Base-by-base conservation (phyloP, 2,329 filamentous ascomycete species). In the Xylariaceae sp. region DNA sequence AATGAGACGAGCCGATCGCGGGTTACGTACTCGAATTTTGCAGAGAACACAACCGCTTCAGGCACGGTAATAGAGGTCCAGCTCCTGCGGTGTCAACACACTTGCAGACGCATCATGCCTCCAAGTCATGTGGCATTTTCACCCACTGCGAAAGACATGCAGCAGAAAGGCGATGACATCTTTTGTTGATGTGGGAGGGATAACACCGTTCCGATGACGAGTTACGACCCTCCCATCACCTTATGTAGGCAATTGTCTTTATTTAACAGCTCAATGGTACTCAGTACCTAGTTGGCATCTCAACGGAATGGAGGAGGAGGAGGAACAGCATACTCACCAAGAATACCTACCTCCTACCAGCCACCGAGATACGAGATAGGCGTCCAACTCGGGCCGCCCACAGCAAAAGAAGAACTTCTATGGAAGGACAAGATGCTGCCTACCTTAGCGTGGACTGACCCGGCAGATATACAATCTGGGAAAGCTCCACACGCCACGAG, bases 41-140 rank as follows among this genome's bases (percentile, higher is more conserved):
- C 57, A 71, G 74, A 74, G 77, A 66, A 60, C 64, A 17, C 61
- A 64, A 4, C 61, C 68, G 7, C 68, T 78, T 35, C 62, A 51
- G n/a, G 78, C 62, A 74, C 73, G 6, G 72, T 74, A 39, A 53
- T 61, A 4, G 66, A 67, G 17, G 44, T 74, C 51, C 69, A 69
- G 52, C 68, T 67, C 2, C 58, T 66, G 1, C 63, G 64, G 34
- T 65, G 73, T 42, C 64, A 68, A 11, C 71, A 75, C 30, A 74
- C 71, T 15, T 59, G 59, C 13, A 60, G 56, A 13, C 51, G 59
- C 34, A 77, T 77, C 64, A 57, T 67, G 4, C 75, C 76, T n/a
- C 69, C 77, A 53, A 76, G 76, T 9, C 76, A 78, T 66, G 69
- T 30, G 4, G 23, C 23, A 30, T 30, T 30, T 30, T 30, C 76